Evolutionary conservation across 2,329 filamentous ascomycete genomes (phyloP).

Genomic region (Beauveria sp.): DNA sequence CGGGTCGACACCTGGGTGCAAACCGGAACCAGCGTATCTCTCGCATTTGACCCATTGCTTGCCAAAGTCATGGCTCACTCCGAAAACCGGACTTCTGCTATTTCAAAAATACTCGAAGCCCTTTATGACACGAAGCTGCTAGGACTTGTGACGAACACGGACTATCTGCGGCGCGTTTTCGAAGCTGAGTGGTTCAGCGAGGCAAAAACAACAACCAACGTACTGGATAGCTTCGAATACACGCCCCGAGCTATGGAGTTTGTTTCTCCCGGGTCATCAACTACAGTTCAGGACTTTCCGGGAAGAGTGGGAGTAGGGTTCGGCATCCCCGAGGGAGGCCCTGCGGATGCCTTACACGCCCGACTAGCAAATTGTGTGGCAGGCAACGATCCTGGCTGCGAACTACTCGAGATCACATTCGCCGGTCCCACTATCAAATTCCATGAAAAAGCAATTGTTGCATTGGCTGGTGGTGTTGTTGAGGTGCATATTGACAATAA

Average conservation of each 20-base stretch:
- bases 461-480: conserved; percentile 49
- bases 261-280: conserved; percentile 47
- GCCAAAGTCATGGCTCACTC: conserved; percentile 52
- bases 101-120: conserved; percentile 33
- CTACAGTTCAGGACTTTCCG: conserved; percentile 50
- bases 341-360: conserved; percentile 54
- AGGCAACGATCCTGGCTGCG: conserved; percentile 43
- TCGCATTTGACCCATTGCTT: conserved; percentile 50
- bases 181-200: conserved; percentile 33
- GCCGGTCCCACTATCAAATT: conserved; percentile 52
- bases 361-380: conserved; percentile 52
- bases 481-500: conserved; percentile 42
- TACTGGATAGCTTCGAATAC: conserved; percentile 43
- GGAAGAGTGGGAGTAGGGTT: conserved; percentile 47
- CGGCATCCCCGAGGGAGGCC: conserved; percentile 51
- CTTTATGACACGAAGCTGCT: conserved; percentile 38
- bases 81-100: conserved; percentile 27
- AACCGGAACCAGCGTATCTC: conserved; percentile 46
- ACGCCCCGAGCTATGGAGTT: conserved; percentile 46
- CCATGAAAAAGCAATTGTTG: conserved; percentile 43
- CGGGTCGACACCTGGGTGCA: conserved; percentile 59
- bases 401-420: conserved; percentile 53
- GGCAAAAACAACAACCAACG: conserved; percentile 50
- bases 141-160: conserved; percentile 46
- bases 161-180: conserved; percentile 46